Conservation (phyloP, 2,329 filamentous ascomycete genomes). For the Cordyceps militaris region DNA sequence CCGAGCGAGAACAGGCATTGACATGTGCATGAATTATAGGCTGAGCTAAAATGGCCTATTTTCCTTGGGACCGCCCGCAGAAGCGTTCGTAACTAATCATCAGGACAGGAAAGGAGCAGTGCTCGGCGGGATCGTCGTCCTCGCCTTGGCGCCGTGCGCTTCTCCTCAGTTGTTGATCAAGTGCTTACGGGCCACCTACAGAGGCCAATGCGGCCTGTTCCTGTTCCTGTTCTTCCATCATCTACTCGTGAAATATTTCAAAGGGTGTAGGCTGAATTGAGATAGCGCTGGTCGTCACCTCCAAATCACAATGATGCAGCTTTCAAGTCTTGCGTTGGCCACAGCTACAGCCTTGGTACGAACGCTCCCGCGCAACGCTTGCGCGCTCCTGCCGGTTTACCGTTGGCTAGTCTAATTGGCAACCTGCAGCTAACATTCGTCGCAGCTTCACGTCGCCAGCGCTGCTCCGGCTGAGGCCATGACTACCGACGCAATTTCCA, state of each 20-base stretch:
- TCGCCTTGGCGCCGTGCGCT: not conserved
- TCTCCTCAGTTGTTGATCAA: not conserved
- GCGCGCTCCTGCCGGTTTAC: not conserved
- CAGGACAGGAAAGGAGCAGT: not conserved
- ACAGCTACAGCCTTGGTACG: conserved; percentile 3
- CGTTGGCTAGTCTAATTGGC: not conserved
- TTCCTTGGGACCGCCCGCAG: not conserved
- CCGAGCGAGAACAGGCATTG: not conserved
- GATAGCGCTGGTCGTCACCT: not conserved
- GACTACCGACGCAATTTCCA: conserved; percentile 16
- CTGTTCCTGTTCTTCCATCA: not conserved
- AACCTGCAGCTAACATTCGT: not conserved
- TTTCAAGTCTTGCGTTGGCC: conserved; percentile 1
- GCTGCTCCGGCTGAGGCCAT: conserved; percentile 5
- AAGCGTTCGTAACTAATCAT: not conserved
- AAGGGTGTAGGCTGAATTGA: not conserved
- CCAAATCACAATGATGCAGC: not conserved
- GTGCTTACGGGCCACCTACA: not conserved
- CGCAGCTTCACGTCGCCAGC: conserved; percentile 1
- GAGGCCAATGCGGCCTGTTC: not conserved
- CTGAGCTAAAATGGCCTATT: not conserved
- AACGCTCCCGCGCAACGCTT: not conserved
- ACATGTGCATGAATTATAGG: conserved; percentile 4
- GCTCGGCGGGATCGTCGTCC: too few relatives aligned
- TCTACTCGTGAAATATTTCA: not conserved